These are phyloP conservation scores for Rubia balearica DNA, from an alignment of 305 asterid genomes.

Conservation along the genomic window DNA sequence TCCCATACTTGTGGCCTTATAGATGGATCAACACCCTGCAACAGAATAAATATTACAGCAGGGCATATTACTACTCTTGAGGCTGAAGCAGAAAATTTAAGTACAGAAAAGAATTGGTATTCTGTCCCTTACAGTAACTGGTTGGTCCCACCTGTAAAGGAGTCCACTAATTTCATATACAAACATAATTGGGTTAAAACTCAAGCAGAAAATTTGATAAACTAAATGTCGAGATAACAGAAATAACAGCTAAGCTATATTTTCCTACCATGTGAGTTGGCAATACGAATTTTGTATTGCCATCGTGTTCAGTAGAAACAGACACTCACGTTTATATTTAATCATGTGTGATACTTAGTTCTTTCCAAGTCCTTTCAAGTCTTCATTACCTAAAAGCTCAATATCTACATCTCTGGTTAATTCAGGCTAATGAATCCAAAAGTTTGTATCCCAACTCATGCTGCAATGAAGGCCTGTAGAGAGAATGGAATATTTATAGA, in stretches of 20 bases:
- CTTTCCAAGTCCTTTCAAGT: background rate
- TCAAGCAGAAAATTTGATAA: slow-evolving; percentile 1
- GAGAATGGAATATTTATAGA: background rate
- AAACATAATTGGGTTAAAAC: background rate
- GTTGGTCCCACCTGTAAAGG: background rate
- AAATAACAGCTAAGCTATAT: background rate
- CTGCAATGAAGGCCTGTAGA: background rate
- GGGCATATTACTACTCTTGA: background rate
- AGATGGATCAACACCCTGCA: slow-evolving; percentile 92
- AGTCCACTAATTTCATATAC: background rate
- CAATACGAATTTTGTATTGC: background rate
- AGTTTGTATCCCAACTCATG: background rate
- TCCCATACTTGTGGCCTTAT: slow-evolving; percentile 98
- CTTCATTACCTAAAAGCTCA: no score
- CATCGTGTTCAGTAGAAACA: background rate
- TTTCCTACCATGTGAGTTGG: background rate
- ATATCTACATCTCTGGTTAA: background rate
- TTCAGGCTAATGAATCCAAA: background rate
- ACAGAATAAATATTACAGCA: slow-evolving; percentile 22
- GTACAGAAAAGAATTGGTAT: background rate
- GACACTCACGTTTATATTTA: background rate
- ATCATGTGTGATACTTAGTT: background rate
- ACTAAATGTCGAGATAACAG: background rate
- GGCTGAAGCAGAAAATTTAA: background rate
- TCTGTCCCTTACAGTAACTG: background rate